These are phyloP conservation scores for Mortierella sp. DNA, from an alignment of 371 early-diverging fungal genomes.

Conservation along the genomic window DNA sequence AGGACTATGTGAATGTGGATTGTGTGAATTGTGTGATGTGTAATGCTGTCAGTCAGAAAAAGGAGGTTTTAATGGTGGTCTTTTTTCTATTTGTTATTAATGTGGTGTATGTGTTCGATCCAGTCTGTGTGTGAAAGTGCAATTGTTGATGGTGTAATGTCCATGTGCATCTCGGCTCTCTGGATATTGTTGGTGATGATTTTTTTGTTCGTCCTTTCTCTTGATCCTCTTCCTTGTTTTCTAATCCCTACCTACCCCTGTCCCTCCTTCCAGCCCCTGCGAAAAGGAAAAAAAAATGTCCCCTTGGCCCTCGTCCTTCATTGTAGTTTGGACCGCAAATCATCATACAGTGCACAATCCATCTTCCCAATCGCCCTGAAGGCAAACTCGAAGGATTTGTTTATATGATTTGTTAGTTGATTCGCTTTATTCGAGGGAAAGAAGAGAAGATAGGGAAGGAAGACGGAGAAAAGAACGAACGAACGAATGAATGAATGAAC, in stretches of 20 bases:
- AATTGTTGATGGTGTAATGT: not conserved
- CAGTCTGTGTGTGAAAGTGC: not conserved
- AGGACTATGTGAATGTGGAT: not conserved
- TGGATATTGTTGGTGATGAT: not conserved
- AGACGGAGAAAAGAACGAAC: not conserved
- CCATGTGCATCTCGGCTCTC: not conserved
- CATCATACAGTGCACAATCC: not conserved
- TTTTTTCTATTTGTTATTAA: not conserved
- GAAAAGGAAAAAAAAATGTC: not conserved
- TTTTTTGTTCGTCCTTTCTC: not conserved
- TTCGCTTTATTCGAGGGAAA: not conserved
- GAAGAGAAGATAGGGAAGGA: not conserved
- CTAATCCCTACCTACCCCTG: constrained; percentile 4
- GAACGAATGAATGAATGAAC: too few relatives aligned
- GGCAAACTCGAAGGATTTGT: not conserved
- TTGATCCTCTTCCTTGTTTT: not conserved
- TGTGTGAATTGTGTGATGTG: not conserved
- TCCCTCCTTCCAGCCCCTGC: constrained; percentile 6
- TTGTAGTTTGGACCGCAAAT: constrained; percentile 2
- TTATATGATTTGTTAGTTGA: not conserved
- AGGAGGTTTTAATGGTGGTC: not conserved
- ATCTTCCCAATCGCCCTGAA: constrained; percentile 7
- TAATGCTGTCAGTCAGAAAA: constrained; percentile 2
- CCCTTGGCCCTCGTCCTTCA: not conserved
- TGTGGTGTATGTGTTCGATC: not conserved